phyloP scores from a whole-genome alignment of 495 filamentous ascomycete genomes.

The Penicillium bovifimosum region DNA sequence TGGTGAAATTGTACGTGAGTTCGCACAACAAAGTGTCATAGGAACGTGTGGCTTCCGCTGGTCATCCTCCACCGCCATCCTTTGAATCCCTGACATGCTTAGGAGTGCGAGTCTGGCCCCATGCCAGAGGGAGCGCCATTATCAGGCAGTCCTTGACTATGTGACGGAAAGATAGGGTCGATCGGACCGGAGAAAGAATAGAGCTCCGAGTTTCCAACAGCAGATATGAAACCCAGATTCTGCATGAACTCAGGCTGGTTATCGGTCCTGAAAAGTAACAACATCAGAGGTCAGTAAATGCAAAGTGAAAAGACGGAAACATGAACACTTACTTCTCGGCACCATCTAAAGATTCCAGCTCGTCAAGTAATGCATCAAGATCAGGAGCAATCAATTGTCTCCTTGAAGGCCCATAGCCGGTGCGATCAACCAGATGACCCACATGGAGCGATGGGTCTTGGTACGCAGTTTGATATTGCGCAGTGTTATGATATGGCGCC shows the following conservation, averaged over 20 bases:
- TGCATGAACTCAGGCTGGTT: conserved; percentile 43
- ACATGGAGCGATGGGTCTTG: conserved; percentile 29
- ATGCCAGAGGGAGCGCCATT: conserved; percentile 14
- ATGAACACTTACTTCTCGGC: conserved; percentile 31
- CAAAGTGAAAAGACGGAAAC: not conserved
- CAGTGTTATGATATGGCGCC: conserved; percentile 19
- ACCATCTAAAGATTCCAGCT: conserved; percentile 39
- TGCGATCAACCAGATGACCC: conserved; percentile 29
- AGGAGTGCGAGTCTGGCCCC: conserved; percentile 23
- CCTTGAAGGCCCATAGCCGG: conserved; percentile 28
- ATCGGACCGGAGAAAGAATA: conserved; percentile 35
- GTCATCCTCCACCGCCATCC: conserved; percentile 13
- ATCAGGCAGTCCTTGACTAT: conserved; percentile 28
- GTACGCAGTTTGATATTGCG: conserved; percentile 29
- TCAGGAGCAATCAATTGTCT: conserved; percentile 39
- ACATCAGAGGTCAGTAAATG: not conserved
- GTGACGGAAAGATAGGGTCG: conserved; percentile 35
- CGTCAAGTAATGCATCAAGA: conserved; percentile 40
- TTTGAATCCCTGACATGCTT: conserved; percentile 14
- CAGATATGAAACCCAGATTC: conserved; percentile 37
- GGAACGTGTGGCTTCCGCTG: not conserved
- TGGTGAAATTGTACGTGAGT: not conserved
- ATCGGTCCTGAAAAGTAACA: conserved; percentile 21
- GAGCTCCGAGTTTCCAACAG: conserved; percentile 32
- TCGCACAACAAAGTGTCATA: not conserved